These are phyloP conservation scores for Penicillium argentinense DNA, from an alignment of 495 filamentous ascomycete species.

Conservation along the genomic window DNA sequence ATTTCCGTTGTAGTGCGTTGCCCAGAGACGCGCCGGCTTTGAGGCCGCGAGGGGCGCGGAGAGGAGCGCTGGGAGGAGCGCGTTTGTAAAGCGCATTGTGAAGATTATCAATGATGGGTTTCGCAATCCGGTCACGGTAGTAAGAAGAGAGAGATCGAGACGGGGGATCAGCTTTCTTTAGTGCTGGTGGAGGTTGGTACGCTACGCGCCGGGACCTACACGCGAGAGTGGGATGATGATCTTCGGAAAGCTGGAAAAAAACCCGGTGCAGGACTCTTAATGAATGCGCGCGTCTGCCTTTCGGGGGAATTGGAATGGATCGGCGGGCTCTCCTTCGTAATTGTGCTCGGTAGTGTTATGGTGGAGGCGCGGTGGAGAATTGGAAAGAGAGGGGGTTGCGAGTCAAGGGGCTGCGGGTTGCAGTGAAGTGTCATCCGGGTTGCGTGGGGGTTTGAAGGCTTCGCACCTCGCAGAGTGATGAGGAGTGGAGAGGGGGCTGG, in stretches of 20 bases:
- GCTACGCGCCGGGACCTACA: neutral
- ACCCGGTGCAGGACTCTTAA: neutral
- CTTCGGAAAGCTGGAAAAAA: neutral
- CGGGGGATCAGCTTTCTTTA: too few relatives aligned
- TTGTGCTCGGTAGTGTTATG: neutral
- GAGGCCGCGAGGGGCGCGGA: neutral
- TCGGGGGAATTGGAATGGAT: slow-evolving; percentile 19
- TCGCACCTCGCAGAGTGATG: too few relatives aligned
- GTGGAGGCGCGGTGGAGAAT: slow-evolving; percentile 6
- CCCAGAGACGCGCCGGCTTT: slow-evolving; percentile 43
- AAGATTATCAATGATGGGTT: too few relatives aligned
- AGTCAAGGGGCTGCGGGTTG: slow-evolving; percentile 2
- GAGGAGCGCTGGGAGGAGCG: neutral
- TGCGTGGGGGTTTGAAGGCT: neutral
- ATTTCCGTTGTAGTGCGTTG: slow-evolving; percentile 59
- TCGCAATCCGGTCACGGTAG: too few relatives aligned
- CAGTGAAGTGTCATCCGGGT: neutral
- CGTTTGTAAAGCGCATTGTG: slow-evolving; percentile 2
- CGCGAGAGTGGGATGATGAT: slow-evolving; percentile 4
- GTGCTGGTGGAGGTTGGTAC: too few relatives aligned
- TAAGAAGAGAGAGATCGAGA: too few relatives aligned
- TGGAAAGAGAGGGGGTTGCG: neutral
- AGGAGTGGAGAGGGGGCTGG: too few relatives aligned
- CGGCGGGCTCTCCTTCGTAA: slow-evolving; percentile 4
- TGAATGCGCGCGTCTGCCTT: slow-evolving; percentile 3